phyloP scores from a whole-genome alignment of 2,329 filamentous ascomycete genomes.

The Cladosporium sphaerospermum region DNA sequence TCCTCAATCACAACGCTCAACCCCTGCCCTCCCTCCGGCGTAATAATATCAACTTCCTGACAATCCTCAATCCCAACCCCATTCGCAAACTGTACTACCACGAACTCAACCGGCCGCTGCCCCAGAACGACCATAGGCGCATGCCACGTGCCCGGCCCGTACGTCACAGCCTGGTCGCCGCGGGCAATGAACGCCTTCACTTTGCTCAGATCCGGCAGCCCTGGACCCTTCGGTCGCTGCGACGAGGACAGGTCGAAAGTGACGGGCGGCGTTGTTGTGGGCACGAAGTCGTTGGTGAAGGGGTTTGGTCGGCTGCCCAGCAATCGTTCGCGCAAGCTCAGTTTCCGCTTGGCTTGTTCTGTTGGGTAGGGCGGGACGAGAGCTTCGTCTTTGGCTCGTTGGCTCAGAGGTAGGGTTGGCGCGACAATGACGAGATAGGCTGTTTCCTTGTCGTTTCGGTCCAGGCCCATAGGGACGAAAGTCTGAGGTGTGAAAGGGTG shows the following conservation, averaged over 20 bases:
- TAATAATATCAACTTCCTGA: constrained; percentile 60
- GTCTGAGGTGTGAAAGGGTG: constrained; percentile 95
- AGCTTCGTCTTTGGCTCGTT: not conserved
- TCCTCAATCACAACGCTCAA: constrained; percentile 26
- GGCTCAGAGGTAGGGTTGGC: constrained; percentile 55
- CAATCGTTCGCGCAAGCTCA: constrained; percentile 34
- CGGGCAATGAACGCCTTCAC: constrained; percentile 73
- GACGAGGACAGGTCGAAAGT: constrained; percentile 14
- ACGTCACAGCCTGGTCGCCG: constrained; percentile 79
- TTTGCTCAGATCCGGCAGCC: constrained; percentile 64
- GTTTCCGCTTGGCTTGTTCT: constrained; percentile 25
- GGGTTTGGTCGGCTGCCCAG: constrained; percentile 36
- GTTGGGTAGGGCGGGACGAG: constrained; percentile 38
- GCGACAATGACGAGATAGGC: constrained; percentile 84
- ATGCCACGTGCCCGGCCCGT: constrained; percentile 89
- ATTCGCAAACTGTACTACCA: constrained; percentile 85
- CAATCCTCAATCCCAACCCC: constrained; percentile 79
- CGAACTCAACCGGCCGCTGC: constrained; percentile 65
- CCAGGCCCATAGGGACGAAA: constrained; percentile 69
- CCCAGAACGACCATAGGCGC: constrained; percentile 92
- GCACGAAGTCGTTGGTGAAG: constrained; percentile 46
- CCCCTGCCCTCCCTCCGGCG: constrained; percentile 20
- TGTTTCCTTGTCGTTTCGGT: constrained; percentile 38
- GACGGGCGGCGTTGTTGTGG: constrained; percentile 23
- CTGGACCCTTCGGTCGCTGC: constrained; percentile 37